Evolutionary conservation across 139 green algal genomes (phyloP), one percentile per base, ranked within the genome.

Genomic region (Raphidocelis subcapitata): DNA sequence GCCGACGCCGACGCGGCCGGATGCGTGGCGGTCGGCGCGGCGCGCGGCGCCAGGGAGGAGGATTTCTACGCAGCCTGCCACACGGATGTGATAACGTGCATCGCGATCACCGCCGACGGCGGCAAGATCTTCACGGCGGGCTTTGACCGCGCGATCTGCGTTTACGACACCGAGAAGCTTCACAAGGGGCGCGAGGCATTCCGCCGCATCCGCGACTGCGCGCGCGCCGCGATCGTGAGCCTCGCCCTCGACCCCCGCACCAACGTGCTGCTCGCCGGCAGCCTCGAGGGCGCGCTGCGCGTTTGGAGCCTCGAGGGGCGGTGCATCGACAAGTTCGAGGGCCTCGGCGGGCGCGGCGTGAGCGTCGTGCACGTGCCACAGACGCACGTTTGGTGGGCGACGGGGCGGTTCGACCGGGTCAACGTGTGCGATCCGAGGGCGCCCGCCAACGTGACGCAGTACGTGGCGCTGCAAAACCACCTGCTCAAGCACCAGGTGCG

Each of bases 251-350:
- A 93, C 72, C 57, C 65, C 29, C 63, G 66, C 56, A 84, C 81
- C 69, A 88, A 88, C 31, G 70, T 77, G 70, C 83, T 87, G 75
- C 66, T 86, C 59, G 85, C 89, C 67, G 88, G 88, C 56, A 82
- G 72, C 46, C 74, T 91, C 74, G 84, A 86, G 56, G 83, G 56
- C 14, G 65, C 47, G 18, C 32, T 77, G 29, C 65, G 73, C 16
- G 62, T 91, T 5, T 91, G 88, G 87, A 90, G 82, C 74, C 74
- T 88, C 65, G 87, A 92, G 72, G 87, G 87, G 32, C 86, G 84
- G 74, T 82, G 84, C 52, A 67, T 89, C 18, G 86, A 91, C 69
- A 83, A 86, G 72, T 89, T 91, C 77, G 78, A 87, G 57, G 75
- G 75, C 36, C 84, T 91, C 52, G 86, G 79, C 67, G 80, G 86